Evolutionary conservation across 2,329 filamentous ascomycete species (phyloP).

Genomic region (Phaeosphaeria sp.): DNA sequence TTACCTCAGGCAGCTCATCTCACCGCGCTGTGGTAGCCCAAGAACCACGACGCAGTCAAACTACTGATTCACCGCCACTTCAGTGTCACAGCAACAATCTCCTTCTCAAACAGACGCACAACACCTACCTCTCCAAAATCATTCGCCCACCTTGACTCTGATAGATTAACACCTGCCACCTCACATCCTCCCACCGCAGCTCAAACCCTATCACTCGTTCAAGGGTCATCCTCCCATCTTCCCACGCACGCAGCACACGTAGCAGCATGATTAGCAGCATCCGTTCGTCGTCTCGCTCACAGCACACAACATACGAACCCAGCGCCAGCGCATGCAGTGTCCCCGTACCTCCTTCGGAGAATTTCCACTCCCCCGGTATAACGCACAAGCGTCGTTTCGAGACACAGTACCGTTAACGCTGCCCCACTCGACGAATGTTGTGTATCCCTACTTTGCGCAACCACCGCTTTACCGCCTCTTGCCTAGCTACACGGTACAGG

Average conservation of each 20-base stretch:
- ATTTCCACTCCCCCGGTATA: conserved; percentile 28
- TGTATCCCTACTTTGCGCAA: not conserved
- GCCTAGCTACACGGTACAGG: not conserved
- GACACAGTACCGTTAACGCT: not conserved
- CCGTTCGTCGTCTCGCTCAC: not conserved
- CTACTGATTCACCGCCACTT: conserved; percentile 16
- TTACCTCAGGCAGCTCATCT: not conserved
- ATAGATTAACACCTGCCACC: not conserved
- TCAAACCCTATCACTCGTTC: not conserved
- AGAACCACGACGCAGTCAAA: not conserved
- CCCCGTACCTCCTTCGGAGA: conserved; percentile 24
- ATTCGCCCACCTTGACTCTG: not conserved
- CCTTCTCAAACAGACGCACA: not conserved
- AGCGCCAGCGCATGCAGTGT: not conserved
- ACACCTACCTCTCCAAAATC: not conserved
- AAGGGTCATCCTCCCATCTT: not conserved
- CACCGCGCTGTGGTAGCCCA: not conserved
- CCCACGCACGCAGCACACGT: not conserved
- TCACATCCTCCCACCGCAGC: not conserved
- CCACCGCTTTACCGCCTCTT: not conserved
- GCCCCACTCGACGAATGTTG: no score
- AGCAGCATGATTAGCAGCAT: not conserved
- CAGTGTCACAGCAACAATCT: conserved; percentile 7
- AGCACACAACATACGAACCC: not conserved
- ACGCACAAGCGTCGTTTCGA: not conserved